phyloP scores from a whole-genome alignment of 352 stramenopile genomes.

The Phytophthora megakarya region DNA sequence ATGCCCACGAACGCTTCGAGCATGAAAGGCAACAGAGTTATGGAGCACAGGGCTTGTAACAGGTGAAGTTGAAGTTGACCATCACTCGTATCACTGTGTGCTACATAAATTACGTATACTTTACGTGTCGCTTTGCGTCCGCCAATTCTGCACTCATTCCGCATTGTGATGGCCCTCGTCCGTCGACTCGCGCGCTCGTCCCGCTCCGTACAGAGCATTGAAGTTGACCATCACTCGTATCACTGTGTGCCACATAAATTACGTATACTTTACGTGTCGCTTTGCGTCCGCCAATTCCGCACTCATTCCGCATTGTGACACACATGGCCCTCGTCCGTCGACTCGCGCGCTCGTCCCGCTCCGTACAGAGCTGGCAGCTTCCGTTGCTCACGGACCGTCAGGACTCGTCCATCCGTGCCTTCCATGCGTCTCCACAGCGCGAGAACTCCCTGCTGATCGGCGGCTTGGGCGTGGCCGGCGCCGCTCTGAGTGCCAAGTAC shows the following conservation, averaged over 20 bases:
- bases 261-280: neutral
- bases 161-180: constrained; percentile 29
- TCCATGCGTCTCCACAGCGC: constrained; percentile 71
- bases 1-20: too few species aligned
- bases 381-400: neutral
- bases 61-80: too few species aligned
- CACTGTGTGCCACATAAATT: too few species aligned
- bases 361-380: constrained; percentile 25
- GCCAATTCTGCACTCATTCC: constrained; percentile 9
- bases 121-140: neutral
- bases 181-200: constrained; percentile 35
- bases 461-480: constrained; percentile 69
- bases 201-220: constrained; percentile 18
- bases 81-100: too few species aligned
- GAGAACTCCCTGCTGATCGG: constrained; percentile 67
- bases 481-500: constrained; percentile 81
- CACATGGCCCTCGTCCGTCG: constrained; percentile 40
- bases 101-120: neutral
- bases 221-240: too few species aligned
- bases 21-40: too few species aligned
- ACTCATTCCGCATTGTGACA: neutral
- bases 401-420: constrained; percentile 29
- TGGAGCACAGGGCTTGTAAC: too few species aligned
- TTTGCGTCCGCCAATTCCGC: constrained; percentile 1
- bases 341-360: constrained; percentile 28